Base-by-base conservation (phyloP, 768 basidiomycete genomes). In the Fibroporia radiculosa region DNA sequence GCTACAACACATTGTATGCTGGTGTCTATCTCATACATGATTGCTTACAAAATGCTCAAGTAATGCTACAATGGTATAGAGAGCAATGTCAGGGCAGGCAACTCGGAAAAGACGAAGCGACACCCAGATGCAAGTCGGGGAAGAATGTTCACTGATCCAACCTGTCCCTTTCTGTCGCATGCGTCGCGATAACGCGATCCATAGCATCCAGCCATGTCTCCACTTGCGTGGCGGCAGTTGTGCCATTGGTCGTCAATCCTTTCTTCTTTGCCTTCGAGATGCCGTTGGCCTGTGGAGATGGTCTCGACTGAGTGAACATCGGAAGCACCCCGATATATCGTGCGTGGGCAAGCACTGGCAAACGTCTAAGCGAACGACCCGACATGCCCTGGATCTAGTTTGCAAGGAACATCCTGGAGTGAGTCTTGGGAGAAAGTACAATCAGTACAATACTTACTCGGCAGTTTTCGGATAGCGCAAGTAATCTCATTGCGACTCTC, bases 341-440 rank as follows among this genome's bases (percentile, higher is more conserved):
- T 3, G 95, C 90, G 36, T 96, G 79, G 1, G 93, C 90, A 16
- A 98, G 77, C 36, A 98, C 91, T 3, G 96, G 96, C n/a, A 99
- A 71, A 6, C 93, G 80, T 11, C 96, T 80, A 11, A 99, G 73
- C 1, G 89, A 83, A 27, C 96, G 82, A 12, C 96, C 96, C 13
- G 93, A 96, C 73, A 98, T 80, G n/a, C 76, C 76, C 60, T 91
- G 81, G 14, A 62, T 61, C 84, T 87, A 31, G n/a, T 31, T n/a
- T n/a, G n/a, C 29, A 31, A 31, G n/a, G 29, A 31, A 31, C 29
- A n/a, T 31, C n/a, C 10, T 31, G 29, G 44, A 20, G 25, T 24
- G 22, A 37, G 20, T 3, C 23, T 19, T 27, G 23, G 23, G 10
- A 10, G 18, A n/a, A 36, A 23, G 49, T 48, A 16, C 33, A 40